phyloP scores from a whole-genome alignment of 768 basidiomycete genomes.

The Termitomyces sp. region DNA sequence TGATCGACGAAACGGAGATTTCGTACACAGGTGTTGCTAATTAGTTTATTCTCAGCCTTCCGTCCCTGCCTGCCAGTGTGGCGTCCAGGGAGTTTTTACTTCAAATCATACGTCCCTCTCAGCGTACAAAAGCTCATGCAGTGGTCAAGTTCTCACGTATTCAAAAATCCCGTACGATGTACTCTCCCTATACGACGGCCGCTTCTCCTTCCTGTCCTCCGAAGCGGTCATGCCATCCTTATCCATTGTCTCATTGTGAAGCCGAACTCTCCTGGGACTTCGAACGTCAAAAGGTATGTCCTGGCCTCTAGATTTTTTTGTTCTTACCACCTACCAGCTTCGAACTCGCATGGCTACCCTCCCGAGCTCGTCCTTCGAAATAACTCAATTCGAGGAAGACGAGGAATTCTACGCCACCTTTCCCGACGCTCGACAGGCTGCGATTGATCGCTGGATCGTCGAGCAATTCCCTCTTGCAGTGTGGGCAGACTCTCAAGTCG shows the following conservation, averaged over 20 bases:
- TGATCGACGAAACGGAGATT: no score
- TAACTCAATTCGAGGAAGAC: conserved; percentile 11
- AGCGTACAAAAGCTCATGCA: no score
- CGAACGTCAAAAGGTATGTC: conserved; percentile 1
- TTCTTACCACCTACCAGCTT: not conserved
- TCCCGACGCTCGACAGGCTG: conserved; percentile 8
- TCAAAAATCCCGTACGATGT: no score
- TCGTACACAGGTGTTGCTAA: no score
- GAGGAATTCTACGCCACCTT: conserved; percentile 14
- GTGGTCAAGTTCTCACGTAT: no score
- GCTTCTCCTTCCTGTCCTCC: not conserved
- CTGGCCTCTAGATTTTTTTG: not conserved
- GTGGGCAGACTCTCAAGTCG: not conserved
- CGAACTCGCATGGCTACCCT: not conserved
- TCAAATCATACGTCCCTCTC: no score
- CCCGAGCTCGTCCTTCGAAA: conserved; percentile 3
- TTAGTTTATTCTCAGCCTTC: no score
- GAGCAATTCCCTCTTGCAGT: not conserved
- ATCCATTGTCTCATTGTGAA: not conserved
- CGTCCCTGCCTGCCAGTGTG: no score
- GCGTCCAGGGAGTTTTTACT: no score
- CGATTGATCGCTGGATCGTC: conserved; percentile 9
- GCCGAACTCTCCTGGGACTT: conserved; percentile 7
- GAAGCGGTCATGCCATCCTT: not conserved
- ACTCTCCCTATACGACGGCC: not conserved